Evolutionary conservation across 1,284 basidiomycete species (phyloP).

Genomic region (Trichosporon faecale): DNA sequence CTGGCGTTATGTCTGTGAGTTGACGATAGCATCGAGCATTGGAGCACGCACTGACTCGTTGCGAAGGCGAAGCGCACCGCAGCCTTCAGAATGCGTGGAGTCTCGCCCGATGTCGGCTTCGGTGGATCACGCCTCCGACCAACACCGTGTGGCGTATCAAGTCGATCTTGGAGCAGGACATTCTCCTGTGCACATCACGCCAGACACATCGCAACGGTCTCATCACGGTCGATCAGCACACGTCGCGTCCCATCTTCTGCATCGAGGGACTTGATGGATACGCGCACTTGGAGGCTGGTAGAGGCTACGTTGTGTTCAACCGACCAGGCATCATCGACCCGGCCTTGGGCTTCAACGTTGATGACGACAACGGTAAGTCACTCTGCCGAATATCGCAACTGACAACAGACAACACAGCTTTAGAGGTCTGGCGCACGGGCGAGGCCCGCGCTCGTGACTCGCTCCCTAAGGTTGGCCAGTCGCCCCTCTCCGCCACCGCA

Average conservation of each 20-base stretch:
- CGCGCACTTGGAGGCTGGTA: conserved; percentile 44
- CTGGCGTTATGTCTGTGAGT: conserved; percentile 28
- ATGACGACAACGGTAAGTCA: conserved; percentile 1
- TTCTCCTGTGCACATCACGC: conserved; percentile 34
- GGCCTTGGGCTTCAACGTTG: conserved; percentile 9
- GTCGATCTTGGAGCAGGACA: conserved; percentile 33
- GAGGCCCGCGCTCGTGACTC: conserved; percentile 25
- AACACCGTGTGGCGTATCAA: conserved; percentile 46
- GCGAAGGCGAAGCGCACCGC: conserved; percentile 24
- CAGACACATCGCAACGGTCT: conserved; percentile 16
- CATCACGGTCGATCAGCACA: conserved; percentile 13
- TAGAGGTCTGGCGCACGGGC: conserved; percentile 36
- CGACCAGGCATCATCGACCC: conserved; percentile 16
- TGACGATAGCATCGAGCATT: no score
- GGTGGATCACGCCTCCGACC: conserved; percentile 32
- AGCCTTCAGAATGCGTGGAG: conserved; percentile 34
- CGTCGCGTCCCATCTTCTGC: conserved; percentile 30
- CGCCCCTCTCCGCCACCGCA: conserved; percentile 16
- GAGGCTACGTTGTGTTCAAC: conserved; percentile 39
- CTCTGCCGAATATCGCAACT: not conserved
- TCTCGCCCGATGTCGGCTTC: conserved; percentile 27
- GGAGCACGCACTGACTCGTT: not conserved
- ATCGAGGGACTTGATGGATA: conserved; percentile 25
- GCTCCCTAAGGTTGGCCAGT: conserved; percentile 13
- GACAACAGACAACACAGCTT: conserved; percentile 15